Base-by-base conservation (phyloP, 179 eudicot species). In the Spinacia oleracea region DNA sequence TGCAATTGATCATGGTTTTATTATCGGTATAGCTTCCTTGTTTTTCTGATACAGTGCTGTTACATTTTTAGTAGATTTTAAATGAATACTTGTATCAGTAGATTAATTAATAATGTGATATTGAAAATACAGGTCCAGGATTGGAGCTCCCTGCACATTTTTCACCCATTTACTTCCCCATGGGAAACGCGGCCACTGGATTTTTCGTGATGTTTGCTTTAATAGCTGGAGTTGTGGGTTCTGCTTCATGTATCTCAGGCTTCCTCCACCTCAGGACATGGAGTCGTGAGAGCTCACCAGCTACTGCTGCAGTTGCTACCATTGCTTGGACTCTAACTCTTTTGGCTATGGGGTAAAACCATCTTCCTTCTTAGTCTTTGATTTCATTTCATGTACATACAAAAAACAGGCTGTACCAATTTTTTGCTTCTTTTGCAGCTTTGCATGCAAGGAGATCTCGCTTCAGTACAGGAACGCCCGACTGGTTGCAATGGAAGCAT, bases 141-240 rank as follows among this genome's bases (percentile, higher is more conserved):
- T 82, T 89, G 8, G 46, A 90, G 77, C 84, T 92, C 0, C 96
- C 96, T 1, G 96, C 96, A 51, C 96, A 91, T 73, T 94, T 94
- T 78, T 91, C 97, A 53, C 96, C 98, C 2, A 89, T 94, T 23
- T 89, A 84, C 85, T 92, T 91, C 78, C 96, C 97, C 2, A 92
- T 94, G 92, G 97, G 97, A 43, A 92, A 92, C 62, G 97, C 96
- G 0, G 94, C 94, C 20, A 92, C 96, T 8, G 97, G 97, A 38
- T 92, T 92, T 84, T 90, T 91, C 43, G 96, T 92, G 21, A 51
- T 75, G 51, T 90, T 91, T 71, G 84, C 92, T 69, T 58, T 92
- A 68, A 82, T 91, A 16, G 96, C 97, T 4, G 93, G 96, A 53
- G 97, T 92, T 53, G 92, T 89, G 32, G 98, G 97, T 8, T 79